Evolutionary conservation across 768 basidiomycete species (phyloP).

Genomic region (Leccinellum luteum): DNA sequence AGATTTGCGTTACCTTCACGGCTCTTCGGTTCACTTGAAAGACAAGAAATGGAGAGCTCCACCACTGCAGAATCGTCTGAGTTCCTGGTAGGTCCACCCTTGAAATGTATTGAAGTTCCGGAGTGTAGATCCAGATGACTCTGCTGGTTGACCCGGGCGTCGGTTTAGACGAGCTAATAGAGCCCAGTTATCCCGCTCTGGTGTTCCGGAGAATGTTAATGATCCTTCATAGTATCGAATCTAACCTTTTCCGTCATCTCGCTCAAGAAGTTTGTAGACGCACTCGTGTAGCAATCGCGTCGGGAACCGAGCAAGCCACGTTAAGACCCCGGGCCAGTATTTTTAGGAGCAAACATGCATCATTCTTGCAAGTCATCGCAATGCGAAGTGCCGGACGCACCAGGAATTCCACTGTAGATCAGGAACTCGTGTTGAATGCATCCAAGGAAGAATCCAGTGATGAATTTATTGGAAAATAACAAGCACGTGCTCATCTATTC

Average conservation of each 20-base stretch:
- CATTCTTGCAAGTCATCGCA: neutral
- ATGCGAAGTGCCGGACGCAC: neutral
- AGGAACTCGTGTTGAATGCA: neutral
- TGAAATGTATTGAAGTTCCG: neutral
- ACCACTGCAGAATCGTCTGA: neutral
- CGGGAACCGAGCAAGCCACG: neutral
- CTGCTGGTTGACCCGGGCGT: no score
- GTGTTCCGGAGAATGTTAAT: neutral
- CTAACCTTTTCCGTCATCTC: neutral
- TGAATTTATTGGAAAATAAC: neutral
- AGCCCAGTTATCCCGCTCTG: neutral
- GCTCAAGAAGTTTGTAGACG: neutral
- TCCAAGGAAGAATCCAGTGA: neutral
- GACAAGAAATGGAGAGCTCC: neutral
- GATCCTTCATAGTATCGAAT: neutral
- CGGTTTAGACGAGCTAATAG: neutral
- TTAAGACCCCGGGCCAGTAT: neutral
- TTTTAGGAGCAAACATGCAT: neutral
- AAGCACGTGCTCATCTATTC: slow-evolving; percentile 7
- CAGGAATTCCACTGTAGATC: neutral
- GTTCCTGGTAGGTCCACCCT: neutral
- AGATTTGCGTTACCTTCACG: neutral
- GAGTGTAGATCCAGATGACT: no score
- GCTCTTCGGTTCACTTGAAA: neutral
- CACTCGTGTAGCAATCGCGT: neutral